phyloP scores from a whole-genome alignment of 2,329 filamentous ascomycete species.

The Chaetomium globosum region DNA sequence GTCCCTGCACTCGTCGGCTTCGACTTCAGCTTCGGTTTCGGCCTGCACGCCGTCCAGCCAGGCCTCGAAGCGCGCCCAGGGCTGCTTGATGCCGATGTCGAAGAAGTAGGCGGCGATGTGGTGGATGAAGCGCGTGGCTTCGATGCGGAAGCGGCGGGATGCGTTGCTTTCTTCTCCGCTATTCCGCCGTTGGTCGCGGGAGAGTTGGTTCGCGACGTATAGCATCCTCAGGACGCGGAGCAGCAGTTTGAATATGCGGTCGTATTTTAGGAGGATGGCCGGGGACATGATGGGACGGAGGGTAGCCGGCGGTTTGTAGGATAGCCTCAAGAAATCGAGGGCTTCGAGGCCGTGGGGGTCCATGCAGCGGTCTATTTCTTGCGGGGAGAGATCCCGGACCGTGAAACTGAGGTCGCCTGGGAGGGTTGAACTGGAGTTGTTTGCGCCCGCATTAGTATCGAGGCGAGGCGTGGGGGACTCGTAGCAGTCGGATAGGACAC shows the following conservation, averaged over 20 bases:
- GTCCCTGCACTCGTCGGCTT: too few species aligned
- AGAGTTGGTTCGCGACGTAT: conserved; percentile 68
- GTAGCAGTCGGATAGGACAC: conserved; percentile 78
- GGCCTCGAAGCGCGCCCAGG: conserved; percentile 71
- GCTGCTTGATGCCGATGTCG: conserved; percentile 71
- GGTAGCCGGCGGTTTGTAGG: conserved; percentile 75
- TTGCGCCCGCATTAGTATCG: not conserved
- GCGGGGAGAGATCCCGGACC: conserved; percentile 75
- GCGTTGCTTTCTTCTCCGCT: conserved; percentile 43
- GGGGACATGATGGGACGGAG: conserved; percentile 74
- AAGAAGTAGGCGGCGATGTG: conserved; percentile 77
- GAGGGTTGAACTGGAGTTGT: conserved; percentile 43
- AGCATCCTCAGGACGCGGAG: conserved; percentile 77
- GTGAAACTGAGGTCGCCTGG: conserved; percentile 79
- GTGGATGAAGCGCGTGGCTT: conserved; percentile 78
- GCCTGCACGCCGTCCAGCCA: conserved; percentile 66
- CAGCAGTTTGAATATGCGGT: conserved; percentile 78
- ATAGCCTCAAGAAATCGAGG: conserved; percentile 87
- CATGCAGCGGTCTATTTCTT: conserved; percentile 81
- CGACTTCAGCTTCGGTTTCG: not conserved
- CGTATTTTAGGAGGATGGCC: conserved; percentile 74
- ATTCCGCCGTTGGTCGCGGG: not conserved
- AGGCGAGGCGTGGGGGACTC: conserved; percentile 28
- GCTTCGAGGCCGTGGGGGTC: conserved; percentile 81
- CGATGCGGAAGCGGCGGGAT: conserved; percentile 66